Percentiles rank a stretch among this genome's conserved stretches.
phyloP scores from a whole-genome alignment of 805 yeast genomes.

The Monosporozyma aerobia region DNA sequence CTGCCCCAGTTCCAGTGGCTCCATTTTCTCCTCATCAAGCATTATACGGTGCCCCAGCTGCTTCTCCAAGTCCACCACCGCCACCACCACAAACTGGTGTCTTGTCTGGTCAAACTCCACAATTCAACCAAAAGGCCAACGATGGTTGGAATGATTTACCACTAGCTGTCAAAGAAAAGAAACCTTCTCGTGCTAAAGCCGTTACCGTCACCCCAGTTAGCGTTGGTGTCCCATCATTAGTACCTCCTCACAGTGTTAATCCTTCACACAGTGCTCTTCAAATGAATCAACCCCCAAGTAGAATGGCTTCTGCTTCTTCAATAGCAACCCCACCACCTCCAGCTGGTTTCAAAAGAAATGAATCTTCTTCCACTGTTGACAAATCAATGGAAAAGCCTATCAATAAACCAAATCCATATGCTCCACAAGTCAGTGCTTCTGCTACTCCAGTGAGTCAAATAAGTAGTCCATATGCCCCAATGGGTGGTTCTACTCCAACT shows the following conservation, averaged over 20 bases:
- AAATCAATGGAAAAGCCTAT: not conserved
- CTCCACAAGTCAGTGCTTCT: conserved; percentile 4
- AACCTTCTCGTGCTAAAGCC: conserved; percentile 28
- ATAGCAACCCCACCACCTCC: not conserved
- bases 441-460: not conserved
- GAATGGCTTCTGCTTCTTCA: not conserved
- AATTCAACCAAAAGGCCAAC: conserved; percentile 28
- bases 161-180: conserved; percentile 22
- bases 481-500: not conserved
- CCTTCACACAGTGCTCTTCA: not conserved
- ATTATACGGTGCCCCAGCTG: not conserved
- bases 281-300: not conserved
- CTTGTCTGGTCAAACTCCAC: conserved; percentile 30
- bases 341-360: not conserved
- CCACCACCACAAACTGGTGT: conserved; percentile 29
- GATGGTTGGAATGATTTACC: conserved; percentile 33
- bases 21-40: conserved; percentile 8
- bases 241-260: not conserved
- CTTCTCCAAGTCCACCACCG: conserved; percentile 16
- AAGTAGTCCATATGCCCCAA: conserved; percentile 4
- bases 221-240: not conserved
- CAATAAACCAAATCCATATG: not conserved
- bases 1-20: conserved; percentile 13
- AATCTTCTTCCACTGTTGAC: not conserved
- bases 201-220: not conserved